Evolutionary conservation across 768 basidiomycete species (phyloP).

Genomic region (Podaxis carcinomalis): DNA sequence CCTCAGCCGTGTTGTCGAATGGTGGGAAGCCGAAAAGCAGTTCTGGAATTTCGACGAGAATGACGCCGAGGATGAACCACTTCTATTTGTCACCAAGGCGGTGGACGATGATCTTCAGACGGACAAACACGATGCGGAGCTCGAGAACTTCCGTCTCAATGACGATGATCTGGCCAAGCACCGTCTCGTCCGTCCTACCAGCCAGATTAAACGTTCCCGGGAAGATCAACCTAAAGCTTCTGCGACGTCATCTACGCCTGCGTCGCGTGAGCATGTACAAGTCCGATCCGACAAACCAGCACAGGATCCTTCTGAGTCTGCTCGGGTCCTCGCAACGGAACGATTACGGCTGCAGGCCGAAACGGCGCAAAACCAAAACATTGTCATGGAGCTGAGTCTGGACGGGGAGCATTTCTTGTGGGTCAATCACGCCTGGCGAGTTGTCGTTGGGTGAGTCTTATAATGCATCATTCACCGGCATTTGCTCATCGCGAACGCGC

Average conservation of each 20-base stretch:
- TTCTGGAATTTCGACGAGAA: conserved; percentile 99
- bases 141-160: conserved; percentile 44
- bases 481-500: conserved; percentile 2
- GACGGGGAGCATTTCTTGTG: conserved; percentile 95
- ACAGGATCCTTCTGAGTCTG: conserved; percentile 63
- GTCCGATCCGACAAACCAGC: conserved; percentile 39
- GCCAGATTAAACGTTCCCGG: conserved; percentile 48
- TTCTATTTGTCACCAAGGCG: conserved; percentile 92
- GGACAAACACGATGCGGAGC: conserved; percentile 35
- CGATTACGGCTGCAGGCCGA: conserved; percentile 88
- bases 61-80: conserved; percentile 85
- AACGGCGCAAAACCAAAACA: conserved; percentile 92
- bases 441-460: conserved; percentile 76
- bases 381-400: conserved; percentile 90
- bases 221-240: conserved; percentile 52
- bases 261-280: conserved; percentile 30
- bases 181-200: conserved; percentile 44
- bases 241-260: conserved; percentile 28
- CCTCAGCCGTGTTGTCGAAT: conserved; percentile 94
- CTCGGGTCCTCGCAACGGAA: conserved; percentile 83
- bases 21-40: conserved; percentile 99
- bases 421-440: conserved; percentile 94
- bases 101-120: conserved; percentile 49
- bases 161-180: conserved; percentile 50
- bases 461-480: neutral